Evolutionary conservation across 2,329 filamentous ascomycete genomes (phyloP).

Genomic region (Sporothrix pseudoabietina): DNA sequence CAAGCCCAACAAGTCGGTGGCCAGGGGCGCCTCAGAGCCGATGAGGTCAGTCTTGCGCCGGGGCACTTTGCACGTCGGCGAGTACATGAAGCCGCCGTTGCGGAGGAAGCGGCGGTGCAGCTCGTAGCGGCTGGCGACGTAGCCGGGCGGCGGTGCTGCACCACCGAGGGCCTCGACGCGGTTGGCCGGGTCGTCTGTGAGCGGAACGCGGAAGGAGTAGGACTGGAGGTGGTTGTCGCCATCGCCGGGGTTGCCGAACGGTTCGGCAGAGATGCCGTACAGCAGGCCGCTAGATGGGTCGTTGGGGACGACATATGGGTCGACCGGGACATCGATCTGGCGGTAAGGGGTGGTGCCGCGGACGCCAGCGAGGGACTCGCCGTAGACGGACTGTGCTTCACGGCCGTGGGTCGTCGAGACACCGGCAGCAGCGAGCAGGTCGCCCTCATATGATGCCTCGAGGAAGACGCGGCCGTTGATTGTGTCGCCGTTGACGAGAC

Average conservation of each 20-base stretch:
- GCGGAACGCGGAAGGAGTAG: slow-evolving; percentile 20
- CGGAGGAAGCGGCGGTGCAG: slow-evolving; percentile 23
- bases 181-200: slow-evolving; percentile 23
- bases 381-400: slow-evolving; percentile 7
- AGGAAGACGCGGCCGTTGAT: slow-evolving; percentile 5
- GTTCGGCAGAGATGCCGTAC: slow-evolving; percentile 16
- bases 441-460: slow-evolving; percentile 20
- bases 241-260: slow-evolving; percentile 20
- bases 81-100: slow-evolving; percentile 16
- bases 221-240: slow-evolving; percentile 25
- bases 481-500: neutral
- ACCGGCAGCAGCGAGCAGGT: slow-evolving; percentile 16
- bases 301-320: neutral
- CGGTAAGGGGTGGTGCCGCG: slow-evolving; percentile 23
- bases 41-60: slow-evolving; percentile 21
- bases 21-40: slow-evolving; percentile 21
- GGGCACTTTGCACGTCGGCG: neutral
- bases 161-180: neutral
- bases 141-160: neutral
- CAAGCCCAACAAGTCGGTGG: slow-evolving; percentile 18
- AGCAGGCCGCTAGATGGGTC: slow-evolving; percentile 12
- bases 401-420: slow-evolving; percentile 13
- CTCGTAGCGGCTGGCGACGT: slow-evolving; percentile 19
- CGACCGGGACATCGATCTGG: slow-evolving; percentile 22
- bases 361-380: slow-evolving; percentile 15